Evolutionary conservation across 495 filamentous ascomycete genomes (phyloP).

Genomic region (Neurospora sp.): DNA sequence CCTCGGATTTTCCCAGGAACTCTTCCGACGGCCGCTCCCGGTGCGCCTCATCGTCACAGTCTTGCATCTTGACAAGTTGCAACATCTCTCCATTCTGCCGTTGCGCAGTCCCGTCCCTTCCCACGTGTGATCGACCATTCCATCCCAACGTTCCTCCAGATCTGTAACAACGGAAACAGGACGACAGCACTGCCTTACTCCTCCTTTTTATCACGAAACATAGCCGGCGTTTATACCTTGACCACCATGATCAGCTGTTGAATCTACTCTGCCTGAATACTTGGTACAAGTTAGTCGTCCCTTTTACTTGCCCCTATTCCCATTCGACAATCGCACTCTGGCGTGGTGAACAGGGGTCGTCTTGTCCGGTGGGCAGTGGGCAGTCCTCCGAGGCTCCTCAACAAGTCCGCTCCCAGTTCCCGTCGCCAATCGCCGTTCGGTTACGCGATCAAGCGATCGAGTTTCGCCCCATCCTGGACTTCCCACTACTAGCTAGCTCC

Average conservation of each 20-base stretch:
- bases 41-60: background rate
- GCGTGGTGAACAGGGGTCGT: background rate
- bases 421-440: background rate
- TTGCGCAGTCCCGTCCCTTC: background rate
- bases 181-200: background rate
- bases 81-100: background rate
- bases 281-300: background rate
- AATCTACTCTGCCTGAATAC: background rate
- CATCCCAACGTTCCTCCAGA: background rate
- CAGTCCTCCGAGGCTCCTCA: background rate
- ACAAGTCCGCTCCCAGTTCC: background rate
- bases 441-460: background rate
- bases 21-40: background rate
- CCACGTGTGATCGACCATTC: background rate
- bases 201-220: background rate
- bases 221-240: background rate
- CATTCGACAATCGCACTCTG: background rate
- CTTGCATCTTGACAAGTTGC: background rate
- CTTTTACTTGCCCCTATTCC: background rate
- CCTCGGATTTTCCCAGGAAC: background rate
- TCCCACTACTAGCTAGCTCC: constrained; percentile 6
- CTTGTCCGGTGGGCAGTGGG: background rate
- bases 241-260: background rate
- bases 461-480: constrained; percentile 8
- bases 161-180: background rate